Evolutionary conservation across 495 filamentous ascomycete genomes (phyloP).

Genomic region (Penicillium robsamsonii): DNA sequence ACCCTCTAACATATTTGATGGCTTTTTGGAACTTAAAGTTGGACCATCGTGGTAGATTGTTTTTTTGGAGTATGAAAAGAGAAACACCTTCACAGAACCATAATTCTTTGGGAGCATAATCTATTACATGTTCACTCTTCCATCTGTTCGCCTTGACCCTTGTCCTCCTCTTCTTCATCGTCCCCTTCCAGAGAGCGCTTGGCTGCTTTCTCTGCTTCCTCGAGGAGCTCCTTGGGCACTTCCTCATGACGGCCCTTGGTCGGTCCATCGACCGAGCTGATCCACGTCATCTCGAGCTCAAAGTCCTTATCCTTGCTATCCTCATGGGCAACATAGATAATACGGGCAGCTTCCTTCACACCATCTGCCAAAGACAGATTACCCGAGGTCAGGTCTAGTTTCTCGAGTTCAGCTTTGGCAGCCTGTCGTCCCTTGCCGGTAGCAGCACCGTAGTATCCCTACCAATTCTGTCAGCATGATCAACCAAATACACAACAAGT

Average conservation of each 20-base stretch:
- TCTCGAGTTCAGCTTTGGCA: slow-evolving; percentile 96
- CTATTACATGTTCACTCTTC: slow-evolving; percentile 57
- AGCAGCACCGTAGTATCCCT: slow-evolving; percentile 96
- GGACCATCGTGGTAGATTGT: not conserved
- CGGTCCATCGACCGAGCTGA: slow-evolving; percentile 76
- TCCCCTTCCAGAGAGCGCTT: slow-evolving; percentile 67
- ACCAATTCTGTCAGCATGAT: slow-evolving; percentile 15
- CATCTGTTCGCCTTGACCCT: slow-evolving; percentile 64
- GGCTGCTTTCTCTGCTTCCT: slow-evolving; percentile 88
- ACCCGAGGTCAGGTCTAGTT: slow-evolving; percentile 79
- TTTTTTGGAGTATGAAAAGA: slow-evolving; percentile 5
- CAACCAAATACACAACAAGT: not conserved
- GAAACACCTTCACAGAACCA: slow-evolving; percentile 12
- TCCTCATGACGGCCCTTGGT: slow-evolving; percentile 88
- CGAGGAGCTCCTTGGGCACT: slow-evolving; percentile 81
- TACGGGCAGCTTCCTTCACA: slow-evolving; percentile 93
- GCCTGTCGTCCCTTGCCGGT: slow-evolving; percentile 95
- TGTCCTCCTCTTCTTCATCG: slow-evolving; percentile 70
- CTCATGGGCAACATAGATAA: slow-evolving; percentile 95
- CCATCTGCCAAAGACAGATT: slow-evolving; percentile 78
- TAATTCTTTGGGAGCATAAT: slow-evolving; percentile 21
- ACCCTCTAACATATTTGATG: not conserved
- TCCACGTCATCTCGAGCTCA: slow-evolving; percentile 98
- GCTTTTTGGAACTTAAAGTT: not conserved
- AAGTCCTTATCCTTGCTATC: slow-evolving; percentile 99